phyloP scores from a whole-genome alignment of 495 filamentous ascomycete genomes.

The Penicillium arizonense region DNA sequence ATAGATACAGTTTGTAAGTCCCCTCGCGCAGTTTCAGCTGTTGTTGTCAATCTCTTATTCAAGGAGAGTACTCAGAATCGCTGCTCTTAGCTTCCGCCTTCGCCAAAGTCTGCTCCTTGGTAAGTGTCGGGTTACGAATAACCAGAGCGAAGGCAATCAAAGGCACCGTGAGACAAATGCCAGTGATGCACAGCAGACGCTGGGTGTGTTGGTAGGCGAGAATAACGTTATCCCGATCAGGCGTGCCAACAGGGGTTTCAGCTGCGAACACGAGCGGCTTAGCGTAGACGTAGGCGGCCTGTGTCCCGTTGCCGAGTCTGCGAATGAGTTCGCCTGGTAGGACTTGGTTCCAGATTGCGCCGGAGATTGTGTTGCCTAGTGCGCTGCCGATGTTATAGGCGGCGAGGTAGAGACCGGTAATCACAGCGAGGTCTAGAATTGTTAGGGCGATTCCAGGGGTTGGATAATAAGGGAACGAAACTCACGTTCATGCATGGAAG shows the following conservation, averaged over 20 bases:
- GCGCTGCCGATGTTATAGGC: slow-evolving; percentile 57
- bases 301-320: slow-evolving; percentile 41
- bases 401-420: slow-evolving; percentile 55
- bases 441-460: not conserved
- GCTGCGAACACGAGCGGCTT: slow-evolving; percentile 38
- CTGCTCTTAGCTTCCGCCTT: slow-evolving; percentile 27
- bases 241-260: slow-evolving; percentile 40
- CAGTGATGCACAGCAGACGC: slow-evolving; percentile 46
- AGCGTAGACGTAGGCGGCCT: slow-evolving; percentile 31
- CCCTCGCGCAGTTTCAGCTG: too few relatives aligned
- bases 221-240: slow-evolving; percentile 41
- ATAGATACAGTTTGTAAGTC: too few relatives aligned
- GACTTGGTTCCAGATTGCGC: slow-evolving; percentile 59
- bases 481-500: slow-evolving; percentile 45
- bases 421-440: slow-evolving; percentile 49
- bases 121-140: slow-evolving; percentile 43
- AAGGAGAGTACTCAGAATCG: not conserved
- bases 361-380: slow-evolving; percentile 53
- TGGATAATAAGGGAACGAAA: not conserved
- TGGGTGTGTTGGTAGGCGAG: slow-evolving; percentile 46
- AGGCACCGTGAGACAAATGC: slow-evolving; percentile 49
- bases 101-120: slow-evolving; percentile 45
- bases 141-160: slow-evolving; percentile 42
- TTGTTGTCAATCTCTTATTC: too few relatives aligned
- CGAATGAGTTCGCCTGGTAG: slow-evolving; percentile 40